Conservation (phyloP, 108 stramenopile genomes). For the Ochromonas danica region DNA sequence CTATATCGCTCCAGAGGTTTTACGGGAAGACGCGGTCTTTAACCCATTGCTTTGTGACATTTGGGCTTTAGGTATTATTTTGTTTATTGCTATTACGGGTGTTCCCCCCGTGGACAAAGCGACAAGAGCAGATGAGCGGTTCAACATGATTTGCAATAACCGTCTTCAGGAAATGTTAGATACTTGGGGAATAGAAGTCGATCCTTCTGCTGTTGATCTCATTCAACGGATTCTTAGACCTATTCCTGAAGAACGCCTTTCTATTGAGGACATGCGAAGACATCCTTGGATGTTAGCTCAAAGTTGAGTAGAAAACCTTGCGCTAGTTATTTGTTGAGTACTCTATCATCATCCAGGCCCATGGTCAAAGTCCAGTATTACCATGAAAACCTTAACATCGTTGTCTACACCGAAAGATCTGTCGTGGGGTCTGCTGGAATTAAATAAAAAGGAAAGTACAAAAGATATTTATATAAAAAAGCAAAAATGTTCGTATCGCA, state of each 20-base stretch:
- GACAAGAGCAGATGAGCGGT: slow-evolving; percentile 19
- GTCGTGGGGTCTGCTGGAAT: too few species aligned
- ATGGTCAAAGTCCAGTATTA: too few species aligned
- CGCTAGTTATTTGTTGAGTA: too few species aligned
- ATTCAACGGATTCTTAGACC: slow-evolving; percentile 10
- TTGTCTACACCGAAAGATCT: too few species aligned
- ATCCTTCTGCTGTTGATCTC: not conserved
- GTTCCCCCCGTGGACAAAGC: slow-evolving; percentile 86
- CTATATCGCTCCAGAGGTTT: slow-evolving; percentile 92
- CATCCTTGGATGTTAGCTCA: slow-evolving; percentile 30
- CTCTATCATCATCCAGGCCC: too few species aligned
- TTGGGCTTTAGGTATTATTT: slow-evolving; percentile 87
- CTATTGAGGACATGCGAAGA: not conserved
- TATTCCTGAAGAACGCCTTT: not conserved
- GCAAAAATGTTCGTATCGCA: too few species aligned
- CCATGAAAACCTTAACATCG: too few species aligned
- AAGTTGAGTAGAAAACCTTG: too few species aligned
- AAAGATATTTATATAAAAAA: too few species aligned
- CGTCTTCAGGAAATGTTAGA: not conserved
- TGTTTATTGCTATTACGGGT: slow-evolving; percentile 90
- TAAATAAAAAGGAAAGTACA: too few species aligned
- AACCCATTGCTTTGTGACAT: slow-evolving; percentile 89
- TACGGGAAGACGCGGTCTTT: slow-evolving; percentile 46
- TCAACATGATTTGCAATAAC: not conserved
- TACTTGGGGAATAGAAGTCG: not conserved